Evolutionary conservation across 140 eudicot species (phyloP), one percentile per base, ranked within the genome.

Genomic region (Anethum foeniculum): DNA sequence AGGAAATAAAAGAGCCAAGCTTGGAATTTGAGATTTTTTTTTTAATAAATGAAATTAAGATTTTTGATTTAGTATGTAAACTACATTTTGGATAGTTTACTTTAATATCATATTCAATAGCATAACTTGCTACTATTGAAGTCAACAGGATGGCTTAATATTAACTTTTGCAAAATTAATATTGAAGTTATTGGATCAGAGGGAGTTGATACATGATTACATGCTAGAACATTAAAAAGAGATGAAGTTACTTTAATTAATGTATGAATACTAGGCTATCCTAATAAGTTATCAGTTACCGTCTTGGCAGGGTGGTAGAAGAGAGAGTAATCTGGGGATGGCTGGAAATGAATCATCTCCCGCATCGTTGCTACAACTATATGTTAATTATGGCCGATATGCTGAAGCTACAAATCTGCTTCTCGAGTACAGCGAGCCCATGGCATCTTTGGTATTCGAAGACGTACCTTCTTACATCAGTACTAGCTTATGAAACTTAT

Each of bases 381-480:
- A 93, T 86, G 93, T 93, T 80, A 91, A 96, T 84, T 93, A 93
- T 82, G 94, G 99, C 10, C 91, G 99, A 73, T 91, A 88, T 86
- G 78, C 86, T 28, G 99, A 96, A 86, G 99, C 99, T 67, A 86
- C 88, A 62, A 90, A 91, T 82, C 85, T 96, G 79, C 88, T 96
- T 72, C 83, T 96, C 47, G 97, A 96, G 71, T 88, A 96, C 87
- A 85, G 90, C 10, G 97, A 93, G 77, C 84, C 87, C 36, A 80
- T 89, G 82, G 87, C 96, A 44, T 87, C 96, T 43, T 36, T 86
- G 86, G 99, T 96, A 90, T 82, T 72, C 83, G 48, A 67, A 36
- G 21, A 64, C 41, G 48, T 72, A 54, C 65, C 80, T 54, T 80
- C 23, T 12, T 0, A 41, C 69, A 43, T 16, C 13, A 14, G 32